These are phyloP conservation scores for Inosperma sp. DNA, from an alignment of 768 basidiomycete genomes.

Conservation along the genomic window DNA sequence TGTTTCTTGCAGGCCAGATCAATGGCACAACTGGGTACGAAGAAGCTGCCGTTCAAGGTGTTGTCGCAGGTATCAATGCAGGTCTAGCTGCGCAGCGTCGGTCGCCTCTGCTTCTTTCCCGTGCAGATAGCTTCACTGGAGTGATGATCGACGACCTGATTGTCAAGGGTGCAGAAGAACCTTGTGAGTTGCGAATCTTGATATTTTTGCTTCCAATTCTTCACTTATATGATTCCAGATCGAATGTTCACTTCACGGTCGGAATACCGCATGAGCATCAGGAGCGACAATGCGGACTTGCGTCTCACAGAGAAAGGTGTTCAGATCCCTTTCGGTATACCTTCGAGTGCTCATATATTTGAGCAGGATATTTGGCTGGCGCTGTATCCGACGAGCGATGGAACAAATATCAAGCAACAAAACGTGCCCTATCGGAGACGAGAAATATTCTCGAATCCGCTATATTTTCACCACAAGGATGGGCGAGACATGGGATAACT, in stretches of 20 bases:
- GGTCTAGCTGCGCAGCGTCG: slow-evolving; percentile 58
- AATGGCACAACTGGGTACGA: slow-evolving; percentile 94
- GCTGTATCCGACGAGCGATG: slow-evolving; percentile 45
- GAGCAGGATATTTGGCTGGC: slow-evolving; percentile 39
- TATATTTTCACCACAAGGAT: slow-evolving; percentile 42
- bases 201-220: neutral
- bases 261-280: slow-evolving; percentile 83
- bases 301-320: slow-evolving; percentile 74
- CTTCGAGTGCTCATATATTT: neutral
- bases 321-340: slow-evolving; percentile 11
- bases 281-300: slow-evolving; percentile 86
- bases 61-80: slow-evolving; percentile 86
- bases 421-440: slow-evolving; percentile 31
- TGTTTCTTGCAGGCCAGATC: slow-evolving; percentile 88
- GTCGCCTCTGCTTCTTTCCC: slow-evolving; percentile 59
- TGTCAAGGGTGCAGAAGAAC: slow-evolving; percentile 85
- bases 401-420: slow-evolving; percentile 33
- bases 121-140: slow-evolving; percentile 85
- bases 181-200: slow-evolving; percentile 53
- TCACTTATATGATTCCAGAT: slow-evolving; percentile 40
- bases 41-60: slow-evolving; percentile 88
- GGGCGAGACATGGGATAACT: slow-evolving; percentile 38
- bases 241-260: slow-evolving; percentile 93
- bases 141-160: slow-evolving; percentile 93
- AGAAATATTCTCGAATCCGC: slow-evolving; percentile 34